phyloP scores from a whole-genome alignment of 768 basidiomycete species.

The Suillus placidus region DNA sequence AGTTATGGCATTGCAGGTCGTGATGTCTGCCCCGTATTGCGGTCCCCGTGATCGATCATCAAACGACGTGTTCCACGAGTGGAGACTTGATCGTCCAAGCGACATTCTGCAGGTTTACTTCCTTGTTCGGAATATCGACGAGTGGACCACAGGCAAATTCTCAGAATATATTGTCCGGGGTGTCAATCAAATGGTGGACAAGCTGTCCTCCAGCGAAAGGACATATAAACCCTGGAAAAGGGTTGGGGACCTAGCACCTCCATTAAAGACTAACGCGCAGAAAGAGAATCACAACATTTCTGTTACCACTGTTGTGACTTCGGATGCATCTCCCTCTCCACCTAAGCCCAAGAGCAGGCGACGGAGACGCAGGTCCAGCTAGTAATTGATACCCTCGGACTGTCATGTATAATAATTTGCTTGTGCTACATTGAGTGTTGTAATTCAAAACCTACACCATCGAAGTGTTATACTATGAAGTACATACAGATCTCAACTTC shows the following conservation, averaged over 20 bases:
- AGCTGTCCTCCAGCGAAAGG: slow-evolving; percentile 34
- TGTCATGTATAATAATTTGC: neutral
- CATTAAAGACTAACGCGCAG: slow-evolving; percentile 21
- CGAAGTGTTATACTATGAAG: slow-evolving; percentile 17
- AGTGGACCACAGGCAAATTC: slow-evolving; percentile 52
- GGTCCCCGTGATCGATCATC: slow-evolving; percentile 20
- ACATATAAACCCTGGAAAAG: slow-evolving; percentile 53
- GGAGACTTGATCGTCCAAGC: slow-evolving; percentile 47
- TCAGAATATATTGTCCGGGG: slow-evolving; percentile 42
- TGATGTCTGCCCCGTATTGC: slow-evolving; percentile 53
- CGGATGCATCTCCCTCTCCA: slow-evolving; percentile 27
- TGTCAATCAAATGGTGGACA: slow-evolving; percentile 39
- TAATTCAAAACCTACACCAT: slow-evolving; percentile 1
- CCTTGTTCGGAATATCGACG: slow-evolving; percentile 54
- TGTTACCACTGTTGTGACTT: slow-evolving; percentile 27
- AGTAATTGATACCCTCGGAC: slow-evolving; percentile 17
- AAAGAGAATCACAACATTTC: slow-evolving; percentile 42
- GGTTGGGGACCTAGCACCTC: slow-evolving; percentile 35
- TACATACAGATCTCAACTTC: slow-evolving; percentile 12
- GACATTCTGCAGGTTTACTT: slow-evolving; percentile 54
- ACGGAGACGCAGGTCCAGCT: slow-evolving; percentile 33
- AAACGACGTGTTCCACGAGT: slow-evolving; percentile 45
- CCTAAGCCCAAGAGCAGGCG: slow-evolving; percentile 33
- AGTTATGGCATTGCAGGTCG: slow-evolving; percentile 35
- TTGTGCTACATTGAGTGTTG: slow-evolving; percentile 17